Percentiles rank a stretch among this genome's conserved stretches.
Evolutionary conservation across 352 stramenopile genomes (phyloP).

Genomic region (Lagenidium giganteum): DNA sequence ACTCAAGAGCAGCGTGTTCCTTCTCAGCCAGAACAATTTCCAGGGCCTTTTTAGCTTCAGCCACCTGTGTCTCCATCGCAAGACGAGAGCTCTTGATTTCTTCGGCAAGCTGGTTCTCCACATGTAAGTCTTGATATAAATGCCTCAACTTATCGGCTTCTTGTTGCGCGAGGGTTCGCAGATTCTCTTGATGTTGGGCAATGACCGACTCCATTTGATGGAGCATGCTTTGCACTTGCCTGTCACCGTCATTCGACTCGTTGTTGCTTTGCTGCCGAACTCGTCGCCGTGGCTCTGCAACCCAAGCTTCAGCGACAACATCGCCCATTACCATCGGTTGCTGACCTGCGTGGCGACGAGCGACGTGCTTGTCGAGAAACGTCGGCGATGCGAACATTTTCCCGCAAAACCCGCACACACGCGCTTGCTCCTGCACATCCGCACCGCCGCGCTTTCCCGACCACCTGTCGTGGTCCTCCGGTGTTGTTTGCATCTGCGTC

Average conservation of each 20-base stretch:
- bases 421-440: too few species aligned
- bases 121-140: constrained; percentile 49
- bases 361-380: constrained; percentile 63
- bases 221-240: constrained; percentile 46
- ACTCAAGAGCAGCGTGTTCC: constrained; percentile 22
- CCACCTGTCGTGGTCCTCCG: constrained; percentile 1
- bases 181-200: constrained; percentile 35
- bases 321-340: constrained; percentile 2
- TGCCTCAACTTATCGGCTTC: constrained; percentile 40
- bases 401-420: constrained; percentile 51
- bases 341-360: constrained; percentile 36
- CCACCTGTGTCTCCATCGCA: constrained; percentile 21
- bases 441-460: too few species aligned
- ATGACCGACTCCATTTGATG: constrained; percentile 37
- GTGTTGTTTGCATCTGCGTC: constrained; percentile 4
- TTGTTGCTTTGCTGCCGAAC: constrained; percentile 1
- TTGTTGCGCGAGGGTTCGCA: constrained; percentile 38
- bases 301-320: too few species aligned
- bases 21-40: constrained; percentile 31
- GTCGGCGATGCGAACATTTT: constrained; percentile 61
- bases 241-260: not conserved
- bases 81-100: constrained; percentile 30
- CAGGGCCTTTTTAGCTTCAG: constrained; percentile 26
- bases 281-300: too few species aligned
- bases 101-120: constrained; percentile 36